A percentile compares a stretch with the other conserved stretches of the same genome.
Conservation (phyloP, 1,139 yeast species). For the Meyerozyma sp. region DNA sequence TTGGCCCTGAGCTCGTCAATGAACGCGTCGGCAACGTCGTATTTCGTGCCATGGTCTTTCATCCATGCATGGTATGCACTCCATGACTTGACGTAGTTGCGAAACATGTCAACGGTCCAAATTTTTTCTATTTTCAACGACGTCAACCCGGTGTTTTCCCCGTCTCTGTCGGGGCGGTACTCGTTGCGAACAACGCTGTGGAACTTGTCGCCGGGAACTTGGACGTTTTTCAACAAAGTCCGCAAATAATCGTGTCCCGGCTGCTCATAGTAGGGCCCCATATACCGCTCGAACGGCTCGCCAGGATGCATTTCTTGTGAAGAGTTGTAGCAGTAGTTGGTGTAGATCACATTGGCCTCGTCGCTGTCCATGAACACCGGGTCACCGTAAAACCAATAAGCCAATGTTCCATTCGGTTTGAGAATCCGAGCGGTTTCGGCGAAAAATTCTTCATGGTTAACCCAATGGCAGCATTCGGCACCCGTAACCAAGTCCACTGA, state of each 20-base stretch:
- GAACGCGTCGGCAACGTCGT: slow-evolving; percentile 38
- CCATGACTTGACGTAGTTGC: slow-evolving; percentile 55
- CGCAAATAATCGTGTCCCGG: slow-evolving; percentile 62
- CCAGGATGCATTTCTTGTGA: slow-evolving; percentile 18
- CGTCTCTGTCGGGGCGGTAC: slow-evolving; percentile 29
- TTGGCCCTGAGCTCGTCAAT: slow-evolving; percentile 35
- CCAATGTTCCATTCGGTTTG: slow-evolving; percentile 58
- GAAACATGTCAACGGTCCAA: slow-evolving; percentile 39
- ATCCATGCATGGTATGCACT: slow-evolving; percentile 71
- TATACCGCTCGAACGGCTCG: slow-evolving; percentile 33
- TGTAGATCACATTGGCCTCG: slow-evolving; percentile 34
- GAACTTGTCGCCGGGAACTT: slow-evolving; percentile 38
- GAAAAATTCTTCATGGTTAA: slow-evolving; percentile 51
- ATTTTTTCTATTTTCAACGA: slow-evolving; percentile 35
- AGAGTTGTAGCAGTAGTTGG: slow-evolving; percentile 34
- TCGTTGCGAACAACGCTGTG: slow-evolving; percentile 34
- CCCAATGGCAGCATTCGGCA: slow-evolving; percentile 83
- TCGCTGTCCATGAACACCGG: slow-evolving; percentile 46
- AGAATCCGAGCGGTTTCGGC: slow-evolving; percentile 44
- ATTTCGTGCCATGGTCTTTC: slow-evolving; percentile 22
- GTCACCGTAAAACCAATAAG: slow-evolving; percentile 78
- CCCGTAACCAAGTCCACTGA: slow-evolving; percentile 61
- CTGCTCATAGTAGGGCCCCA: slow-evolving; percentile 72
- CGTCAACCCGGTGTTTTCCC: slow-evolving; percentile 17
- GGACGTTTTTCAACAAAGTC: slow-evolving; percentile 33